A percentile compares a stretch with the other conserved stretches of the same genome.
Conservation (phyloP, 495 filamentous ascomycete species). For the Neurospora tetrasperma region DNA sequence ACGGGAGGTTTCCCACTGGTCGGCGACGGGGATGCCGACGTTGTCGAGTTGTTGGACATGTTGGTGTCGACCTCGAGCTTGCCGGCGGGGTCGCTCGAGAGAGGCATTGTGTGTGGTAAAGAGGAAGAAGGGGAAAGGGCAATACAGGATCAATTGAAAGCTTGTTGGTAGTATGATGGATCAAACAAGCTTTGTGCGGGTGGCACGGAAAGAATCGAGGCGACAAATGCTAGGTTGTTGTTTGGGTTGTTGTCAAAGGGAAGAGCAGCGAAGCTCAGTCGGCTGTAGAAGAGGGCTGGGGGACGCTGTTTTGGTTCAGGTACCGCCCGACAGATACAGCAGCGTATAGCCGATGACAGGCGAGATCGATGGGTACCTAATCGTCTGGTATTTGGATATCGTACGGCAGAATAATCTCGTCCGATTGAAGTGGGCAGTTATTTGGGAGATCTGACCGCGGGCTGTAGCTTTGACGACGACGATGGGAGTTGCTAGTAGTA, state of each 20-base stretch:
- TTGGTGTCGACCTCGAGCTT: slow-evolving; percentile 19
- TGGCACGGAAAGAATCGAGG: not conserved
- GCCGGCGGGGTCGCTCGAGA: slow-evolving; percentile 20
- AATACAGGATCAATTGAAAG: not conserved
- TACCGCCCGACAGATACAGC: not conserved
- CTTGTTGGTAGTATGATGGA: not conserved
- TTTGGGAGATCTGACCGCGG: not conserved
- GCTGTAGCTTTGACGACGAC: not conserved
- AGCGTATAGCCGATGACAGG: not conserved
- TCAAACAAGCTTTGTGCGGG: not conserved
- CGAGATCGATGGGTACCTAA: not conserved
- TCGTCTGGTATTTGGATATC: not conserved
- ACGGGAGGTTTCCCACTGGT: slow-evolving; percentile 12
- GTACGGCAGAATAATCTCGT: not conserved
- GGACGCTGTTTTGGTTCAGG: not conserved
- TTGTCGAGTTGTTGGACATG: slow-evolving; percentile 22
- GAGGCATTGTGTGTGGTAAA: slow-evolving; percentile 22
- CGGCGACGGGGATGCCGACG: slow-evolving; percentile 15
- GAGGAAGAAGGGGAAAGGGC: not conserved
- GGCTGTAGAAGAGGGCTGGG: not conserved
- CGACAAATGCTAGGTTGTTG: not conserved
- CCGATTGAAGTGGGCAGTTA: not conserved
- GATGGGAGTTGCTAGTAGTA: not conserved
- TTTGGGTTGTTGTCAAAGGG: not conserved
- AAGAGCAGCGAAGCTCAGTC: not conserved